Evolutionary conservation across 2,329 filamentous ascomycete genomes (phyloP).

Genomic region (Exophiala bonariae): DNA sequence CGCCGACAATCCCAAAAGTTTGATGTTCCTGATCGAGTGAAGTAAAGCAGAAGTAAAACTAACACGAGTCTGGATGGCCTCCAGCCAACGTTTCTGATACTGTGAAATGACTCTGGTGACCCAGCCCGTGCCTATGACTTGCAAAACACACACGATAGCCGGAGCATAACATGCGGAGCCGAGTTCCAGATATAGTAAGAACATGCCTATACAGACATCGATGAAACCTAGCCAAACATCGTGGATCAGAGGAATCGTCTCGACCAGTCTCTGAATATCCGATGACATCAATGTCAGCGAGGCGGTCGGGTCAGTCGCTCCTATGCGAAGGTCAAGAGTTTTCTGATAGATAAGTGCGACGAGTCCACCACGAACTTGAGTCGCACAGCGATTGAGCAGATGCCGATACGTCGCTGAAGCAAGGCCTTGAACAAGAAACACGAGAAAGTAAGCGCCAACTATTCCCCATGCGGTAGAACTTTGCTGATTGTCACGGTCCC

Average conservation of each 20-base stretch:
- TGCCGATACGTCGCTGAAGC: conserved; percentile 44
- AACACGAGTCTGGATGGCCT: conserved; percentile 51
- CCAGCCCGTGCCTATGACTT: conserved; percentile 12
- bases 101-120: conserved; percentile 32
- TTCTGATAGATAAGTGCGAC: conserved; percentile 55
- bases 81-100: conserved; percentile 48
- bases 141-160: conserved; percentile 35
- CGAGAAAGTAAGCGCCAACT: conserved; percentile 44
- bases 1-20: conserved; percentile 49
- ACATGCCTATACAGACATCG: conserved; percentile 48
- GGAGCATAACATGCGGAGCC: conserved; percentile 48
- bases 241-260: conserved; percentile 43
- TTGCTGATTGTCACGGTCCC: conserved; percentile 31
- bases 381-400: conserved; percentile 42
- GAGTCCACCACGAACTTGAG: conserved; percentile 44
- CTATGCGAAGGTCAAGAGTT: conserved; percentile 37
- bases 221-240: conserved; percentile 47
- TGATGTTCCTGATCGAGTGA: conserved; percentile 53
- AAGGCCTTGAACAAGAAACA: conserved; percentile 44
- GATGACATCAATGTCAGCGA: conserved; percentile 50
- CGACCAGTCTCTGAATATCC: conserved; percentile 43
- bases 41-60: conserved; percentile 50
- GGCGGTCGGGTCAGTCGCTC: conserved; percentile 37
- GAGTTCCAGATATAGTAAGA: conserved; percentile 41
- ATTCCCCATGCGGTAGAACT: conserved; percentile 43